Evolutionary conservation across 306 rosid species (phyloP).

Genomic region (Lupinus albus): DNA sequence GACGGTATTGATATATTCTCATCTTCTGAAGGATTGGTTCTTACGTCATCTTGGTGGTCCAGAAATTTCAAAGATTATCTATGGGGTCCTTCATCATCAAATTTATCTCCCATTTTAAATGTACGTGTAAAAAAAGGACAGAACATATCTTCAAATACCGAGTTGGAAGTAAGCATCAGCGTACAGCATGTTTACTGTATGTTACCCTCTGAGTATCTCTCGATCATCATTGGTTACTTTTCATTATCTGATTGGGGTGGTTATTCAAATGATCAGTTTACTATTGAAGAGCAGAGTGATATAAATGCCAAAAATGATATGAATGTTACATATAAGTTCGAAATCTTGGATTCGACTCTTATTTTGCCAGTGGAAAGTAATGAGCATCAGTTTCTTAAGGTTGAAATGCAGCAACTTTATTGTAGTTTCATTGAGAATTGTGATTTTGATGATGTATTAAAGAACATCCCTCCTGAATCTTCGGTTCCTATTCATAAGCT

Average conservation of each 20-base stretch:
- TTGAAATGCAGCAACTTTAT: conserved; percentile 66
- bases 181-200: conserved; percentile 87
- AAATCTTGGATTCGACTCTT: conserved; percentile 78
- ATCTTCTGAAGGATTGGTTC: conserved; percentile 74
- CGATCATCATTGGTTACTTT: conserved; percentile 84
- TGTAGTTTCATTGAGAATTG: conserved; percentile 54
- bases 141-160: conserved; percentile 44
- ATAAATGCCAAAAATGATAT: conserved; percentile 48
- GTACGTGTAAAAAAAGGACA: conserved; percentile 62
- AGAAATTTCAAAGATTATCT: conserved; percentile 58
- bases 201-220: conserved; percentile 85
- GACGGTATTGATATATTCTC: conserved; percentile 62
- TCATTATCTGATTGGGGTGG: conserved; percentile 78
- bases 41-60: conserved; percentile 74
- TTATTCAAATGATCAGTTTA: conserved; percentile 46
- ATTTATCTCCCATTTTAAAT: conserved; percentile 80
- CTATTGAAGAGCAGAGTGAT: conserved; percentile 40
- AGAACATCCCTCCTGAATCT: conserved; percentile 62
- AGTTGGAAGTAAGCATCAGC: conserved; percentile 64
- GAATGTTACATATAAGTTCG: conserved; percentile 66
- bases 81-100: conserved; percentile 76
- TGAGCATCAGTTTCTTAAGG: conserved; percentile 68
- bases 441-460: conserved; percentile 50
- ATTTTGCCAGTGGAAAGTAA: conserved; percentile 69
- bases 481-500: conserved; percentile 61